Evolutionary conservation across 2,329 filamentous ascomycete species (phyloP).

Genomic region (Monosporascus sp.): DNA sequence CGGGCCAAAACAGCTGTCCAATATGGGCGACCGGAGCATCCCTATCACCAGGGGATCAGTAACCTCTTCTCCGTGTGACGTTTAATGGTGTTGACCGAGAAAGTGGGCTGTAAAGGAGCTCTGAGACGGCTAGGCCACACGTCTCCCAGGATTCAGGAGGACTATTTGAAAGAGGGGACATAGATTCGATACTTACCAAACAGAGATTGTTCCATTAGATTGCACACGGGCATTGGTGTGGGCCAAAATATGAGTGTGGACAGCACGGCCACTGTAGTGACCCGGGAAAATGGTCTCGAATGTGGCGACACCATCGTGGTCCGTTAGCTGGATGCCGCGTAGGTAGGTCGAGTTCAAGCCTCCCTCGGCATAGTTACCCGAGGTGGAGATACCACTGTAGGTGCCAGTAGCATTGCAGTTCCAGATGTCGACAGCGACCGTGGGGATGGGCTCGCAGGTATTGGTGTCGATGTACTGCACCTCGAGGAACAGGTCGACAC

Average conservation of each 20-base stretch:
- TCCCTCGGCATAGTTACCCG: constrained; percentile 22
- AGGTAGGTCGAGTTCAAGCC: constrained; percentile 39
- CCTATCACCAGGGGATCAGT: constrained; percentile 3
- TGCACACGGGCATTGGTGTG: constrained; percentile 22
- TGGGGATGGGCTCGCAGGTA: constrained; percentile 38
- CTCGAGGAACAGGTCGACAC: constrained; percentile 39
- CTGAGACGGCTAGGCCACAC: too few species aligned
- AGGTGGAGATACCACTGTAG: constrained; percentile 29
- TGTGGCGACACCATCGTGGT: constrained; percentile 39
- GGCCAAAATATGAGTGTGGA: constrained; percentile 36
- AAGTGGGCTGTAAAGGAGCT: too few species aligned
- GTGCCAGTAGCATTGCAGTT: constrained; percentile 36
- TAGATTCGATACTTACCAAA: constrained; percentile 11
- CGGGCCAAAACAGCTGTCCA: constrained; percentile 28
- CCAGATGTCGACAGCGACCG: constrained; percentile 40
- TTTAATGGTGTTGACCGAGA: too few species aligned
- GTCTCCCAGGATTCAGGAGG: background rate
- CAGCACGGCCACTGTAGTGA: constrained; percentile 32
- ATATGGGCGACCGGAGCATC: constrained; percentile 25
- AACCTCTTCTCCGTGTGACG: too few species aligned
- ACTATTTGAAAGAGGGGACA: background rate
- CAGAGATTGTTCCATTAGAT: constrained; percentile 26
- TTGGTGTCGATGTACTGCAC: constrained; percentile 42
- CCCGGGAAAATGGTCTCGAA: constrained; percentile 44
- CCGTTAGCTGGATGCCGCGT: constrained; percentile 42